Conservation (phyloP, 768 basidiomycete genomes). For the Termitomyces bulborhizus region DNA sequence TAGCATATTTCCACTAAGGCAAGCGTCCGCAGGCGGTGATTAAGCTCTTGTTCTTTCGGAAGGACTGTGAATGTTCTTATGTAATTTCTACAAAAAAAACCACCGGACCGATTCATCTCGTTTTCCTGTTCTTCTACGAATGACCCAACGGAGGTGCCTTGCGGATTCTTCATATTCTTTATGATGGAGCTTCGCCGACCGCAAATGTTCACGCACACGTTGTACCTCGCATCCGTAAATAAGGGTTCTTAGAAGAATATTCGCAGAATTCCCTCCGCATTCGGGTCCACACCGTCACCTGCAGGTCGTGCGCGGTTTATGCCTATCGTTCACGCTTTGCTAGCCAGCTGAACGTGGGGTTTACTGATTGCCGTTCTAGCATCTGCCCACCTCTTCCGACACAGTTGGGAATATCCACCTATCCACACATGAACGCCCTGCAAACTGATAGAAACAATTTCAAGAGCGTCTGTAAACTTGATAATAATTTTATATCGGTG, state of each 20-base stretch:
- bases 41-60: not conserved
- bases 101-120: not conserved
- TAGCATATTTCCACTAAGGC: not conserved
- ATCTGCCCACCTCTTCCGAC: not conserved
- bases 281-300: constrained; percentile 2
- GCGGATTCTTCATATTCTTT: not conserved
- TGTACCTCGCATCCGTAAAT: not conserved
- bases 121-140: not conserved
- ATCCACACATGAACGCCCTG: not conserved
- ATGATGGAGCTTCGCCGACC: not conserved
- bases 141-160: not conserved
- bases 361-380: not conserved
- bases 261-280: not conserved
- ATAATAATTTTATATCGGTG: not conserved
- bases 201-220: not conserved
- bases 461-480: too few relatives aligned
- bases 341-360: not conserved
- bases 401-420: not conserved
- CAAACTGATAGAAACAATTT: not conserved
- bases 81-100: not conserved
- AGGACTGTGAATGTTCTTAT: not conserved
- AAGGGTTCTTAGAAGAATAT: not conserved
- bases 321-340: constrained; percentile 1
- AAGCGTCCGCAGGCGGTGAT: not conserved
- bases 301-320: constrained; percentile 2